Conservation (phyloP, 169 alveolate genomes). For the Besnoitia besnoiti region DNA sequence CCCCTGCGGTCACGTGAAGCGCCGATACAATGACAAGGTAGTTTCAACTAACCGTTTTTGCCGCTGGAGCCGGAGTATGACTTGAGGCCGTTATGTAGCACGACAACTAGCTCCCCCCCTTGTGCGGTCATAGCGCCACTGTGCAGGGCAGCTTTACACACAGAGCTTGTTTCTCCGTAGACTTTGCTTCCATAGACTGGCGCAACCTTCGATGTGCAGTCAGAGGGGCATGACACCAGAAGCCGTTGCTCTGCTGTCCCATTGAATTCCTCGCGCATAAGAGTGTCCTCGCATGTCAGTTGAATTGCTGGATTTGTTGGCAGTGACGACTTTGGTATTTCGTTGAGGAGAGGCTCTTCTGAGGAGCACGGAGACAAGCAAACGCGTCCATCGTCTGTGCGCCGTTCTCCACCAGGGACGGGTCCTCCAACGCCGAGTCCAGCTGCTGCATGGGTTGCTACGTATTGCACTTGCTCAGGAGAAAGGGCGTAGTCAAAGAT, state of each 20-base stretch:
- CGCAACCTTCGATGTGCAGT: constrained; percentile 63
- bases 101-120: constrained; percentile 76
- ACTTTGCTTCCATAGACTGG: constrained; percentile 73
- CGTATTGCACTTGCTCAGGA: constrained; percentile 75
- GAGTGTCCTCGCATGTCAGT: constrained; percentile 70
- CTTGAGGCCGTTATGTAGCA: constrained; percentile 71
- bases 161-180: constrained; percentile 73
- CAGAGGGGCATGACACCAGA: constrained; percentile 72
- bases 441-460: constrained; percentile 19
- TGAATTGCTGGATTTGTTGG: constrained; percentile 72
- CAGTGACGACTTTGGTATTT: constrained; percentile 59
- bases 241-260: constrained; percentile 63
- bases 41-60: constrained; percentile 67
- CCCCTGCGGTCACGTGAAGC: constrained; percentile 27
- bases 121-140: constrained; percentile 64
- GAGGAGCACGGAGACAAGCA: constrained; percentile 76
- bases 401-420: constrained; percentile 71
- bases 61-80: constrained; percentile 71
- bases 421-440: constrained; percentile 58
- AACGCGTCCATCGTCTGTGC: constrained; percentile 77
- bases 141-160: constrained; percentile 77
- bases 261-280: constrained; percentile 64
- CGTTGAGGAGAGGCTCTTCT: constrained; percentile 71
- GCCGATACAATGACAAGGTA: constrained; percentile 21
- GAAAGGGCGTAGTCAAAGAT: constrained; percentile 79